A percentile compares a stretch with the other conserved stretches of the same genome.
Conservation (phyloP, 345 rosid genomes). For the Euphorbia peplus region DNA sequence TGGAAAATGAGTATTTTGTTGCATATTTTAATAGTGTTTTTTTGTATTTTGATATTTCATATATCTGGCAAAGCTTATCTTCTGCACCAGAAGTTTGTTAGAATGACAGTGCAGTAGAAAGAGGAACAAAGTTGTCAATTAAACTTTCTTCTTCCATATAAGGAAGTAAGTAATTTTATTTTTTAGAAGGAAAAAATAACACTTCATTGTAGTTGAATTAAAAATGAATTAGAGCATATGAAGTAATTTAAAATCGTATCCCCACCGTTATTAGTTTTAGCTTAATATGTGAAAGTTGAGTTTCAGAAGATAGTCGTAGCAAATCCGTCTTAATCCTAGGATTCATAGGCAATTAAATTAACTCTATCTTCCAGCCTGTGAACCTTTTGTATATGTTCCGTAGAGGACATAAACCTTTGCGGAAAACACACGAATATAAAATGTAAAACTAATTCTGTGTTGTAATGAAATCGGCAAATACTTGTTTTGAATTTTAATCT, state of each 20-base stretch:
- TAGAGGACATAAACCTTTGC: conserved; percentile 4
- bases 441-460: neutral
- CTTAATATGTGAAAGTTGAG: neutral
- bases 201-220: conserved; percentile 1
- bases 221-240: neutral
- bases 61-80: neutral
- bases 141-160: conserved; percentile 3
- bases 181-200: neutral
- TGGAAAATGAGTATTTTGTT: neutral
- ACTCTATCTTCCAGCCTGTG: neutral
- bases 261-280: neutral
- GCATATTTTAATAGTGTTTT: neutral
- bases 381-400: neutral
- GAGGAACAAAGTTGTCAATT: conserved; percentile 5
- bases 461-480: neutral
- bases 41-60: neutral
- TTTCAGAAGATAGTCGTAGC: conserved; percentile 7
- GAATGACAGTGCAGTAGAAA: neutral
- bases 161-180: neutral
- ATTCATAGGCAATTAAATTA: neutral
- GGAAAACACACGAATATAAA: neutral
- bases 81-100: neutral
- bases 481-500: neutral
- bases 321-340: neutral
- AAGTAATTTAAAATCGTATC: neutral